These are phyloP conservation scores for Lyophyllum semitale DNA, from an alignment of 768 basidiomycete species.

Conservation along the genomic window DNA sequence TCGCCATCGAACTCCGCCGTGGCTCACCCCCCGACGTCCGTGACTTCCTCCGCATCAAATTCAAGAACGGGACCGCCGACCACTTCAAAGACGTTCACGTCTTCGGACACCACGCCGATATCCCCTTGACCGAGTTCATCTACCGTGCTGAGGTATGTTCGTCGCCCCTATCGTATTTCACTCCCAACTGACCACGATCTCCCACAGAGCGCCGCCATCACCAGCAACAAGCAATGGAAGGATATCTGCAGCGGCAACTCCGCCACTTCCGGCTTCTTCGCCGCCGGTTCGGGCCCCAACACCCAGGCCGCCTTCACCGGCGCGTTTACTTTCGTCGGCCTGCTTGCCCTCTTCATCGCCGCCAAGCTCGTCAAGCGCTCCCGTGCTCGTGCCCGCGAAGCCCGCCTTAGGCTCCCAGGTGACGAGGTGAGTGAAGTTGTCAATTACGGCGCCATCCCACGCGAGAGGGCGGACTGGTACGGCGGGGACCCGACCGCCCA, in stretches of 20 bases:
- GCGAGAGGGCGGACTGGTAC: slow-evolving; percentile 18
- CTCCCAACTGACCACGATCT: background rate
- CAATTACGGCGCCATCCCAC: slow-evolving; percentile 38
- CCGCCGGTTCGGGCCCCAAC: slow-evolving; percentile 23
- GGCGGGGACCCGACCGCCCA: slow-evolving; percentile 6
- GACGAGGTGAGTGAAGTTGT: slow-evolving; percentile 51
- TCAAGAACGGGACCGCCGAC: slow-evolving; percentile 76
- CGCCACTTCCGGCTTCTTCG: slow-evolving; percentile 22
- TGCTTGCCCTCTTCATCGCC: slow-evolving; percentile 39
- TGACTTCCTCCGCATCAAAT: slow-evolving; percentile 82
- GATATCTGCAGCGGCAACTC: slow-evolving; percentile 41
- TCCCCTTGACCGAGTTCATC: slow-evolving; percentile 84
- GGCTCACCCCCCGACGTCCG: slow-evolving; percentile 74
- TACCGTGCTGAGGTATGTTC: slow-evolving; percentile 70
- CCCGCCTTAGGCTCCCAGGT: slow-evolving; percentile 43
- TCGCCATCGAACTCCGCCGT: slow-evolving; percentile 79
- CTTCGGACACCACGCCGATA: slow-evolving; percentile 74
- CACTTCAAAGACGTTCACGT: slow-evolving; percentile 69
- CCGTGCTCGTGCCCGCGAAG: slow-evolving; percentile 37
- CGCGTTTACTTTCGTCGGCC: slow-evolving; percentile 38
- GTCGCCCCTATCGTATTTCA: background rate
- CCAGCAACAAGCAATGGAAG: slow-evolving; percentile 57
- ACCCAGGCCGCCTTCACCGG: slow-evolving; percentile 35
- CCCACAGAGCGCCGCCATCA: slow-evolving; percentile 50
- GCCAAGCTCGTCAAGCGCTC: slow-evolving; percentile 40